Conservation (phyloP, 106 monocot genomes). For the Platanthera guangdongensis region DNA sequence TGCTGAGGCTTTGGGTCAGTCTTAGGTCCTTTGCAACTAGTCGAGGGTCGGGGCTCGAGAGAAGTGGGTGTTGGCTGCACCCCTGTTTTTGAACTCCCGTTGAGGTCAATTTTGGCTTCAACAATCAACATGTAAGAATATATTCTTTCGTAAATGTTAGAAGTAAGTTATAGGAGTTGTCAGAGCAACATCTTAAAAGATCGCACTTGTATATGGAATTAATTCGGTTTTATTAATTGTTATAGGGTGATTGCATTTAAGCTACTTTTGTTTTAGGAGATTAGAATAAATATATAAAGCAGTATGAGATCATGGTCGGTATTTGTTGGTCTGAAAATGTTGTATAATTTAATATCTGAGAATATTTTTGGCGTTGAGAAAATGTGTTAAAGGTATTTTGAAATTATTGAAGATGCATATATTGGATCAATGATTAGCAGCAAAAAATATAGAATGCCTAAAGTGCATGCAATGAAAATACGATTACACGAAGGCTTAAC, state of each 20-base stretch:
- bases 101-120: too few relatives aligned
- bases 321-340: not conserved
- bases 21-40: too few relatives aligned
- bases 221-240: not conserved
- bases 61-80: too few relatives aligned
- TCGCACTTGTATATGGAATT: not conserved
- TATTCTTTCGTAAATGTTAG: not conserved
- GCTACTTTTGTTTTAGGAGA: not conserved
- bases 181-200: not conserved
- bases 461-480: not conserved
- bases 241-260: not conserved
- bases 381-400: not conserved
- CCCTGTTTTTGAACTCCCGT: too few relatives aligned
- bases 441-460: not conserved
- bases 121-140: too few relatives aligned
- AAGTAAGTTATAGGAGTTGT: not conserved
- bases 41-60: too few relatives aligned
- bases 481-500: not conserved
- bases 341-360: not conserved
- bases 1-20: too few relatives aligned
- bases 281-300: not conserved
- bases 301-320: not conserved
- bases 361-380: not conserved
- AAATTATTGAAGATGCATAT: not conserved
- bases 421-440: not conserved